Conservation (phyloP, 2,329 filamentous ascomycete genomes). For the Pochonia chlamydosporia region DNA sequence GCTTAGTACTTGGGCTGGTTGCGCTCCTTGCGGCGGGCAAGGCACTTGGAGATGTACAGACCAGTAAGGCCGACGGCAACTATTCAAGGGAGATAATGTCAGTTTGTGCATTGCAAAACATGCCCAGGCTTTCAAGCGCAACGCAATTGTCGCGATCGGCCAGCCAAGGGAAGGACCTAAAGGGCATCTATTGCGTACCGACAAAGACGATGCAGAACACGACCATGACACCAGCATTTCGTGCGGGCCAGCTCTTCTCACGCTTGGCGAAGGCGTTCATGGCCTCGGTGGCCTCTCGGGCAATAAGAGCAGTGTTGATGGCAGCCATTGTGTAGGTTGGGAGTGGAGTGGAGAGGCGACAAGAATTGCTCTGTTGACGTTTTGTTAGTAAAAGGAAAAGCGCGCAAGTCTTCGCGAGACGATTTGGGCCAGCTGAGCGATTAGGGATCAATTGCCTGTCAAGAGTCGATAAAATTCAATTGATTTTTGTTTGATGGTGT, state of each 20-base stretch:
- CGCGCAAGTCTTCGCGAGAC: too few species aligned
- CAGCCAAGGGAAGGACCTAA: too few species aligned
- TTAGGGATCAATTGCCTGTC: not conserved
- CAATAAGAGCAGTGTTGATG: constrained; percentile 28
- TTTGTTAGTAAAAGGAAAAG: not conserved
- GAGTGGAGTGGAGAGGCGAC: constrained; percentile 13
- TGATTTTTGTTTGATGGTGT: not conserved
- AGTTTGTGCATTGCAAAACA: constrained; percentile 12
- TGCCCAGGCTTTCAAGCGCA: too few species aligned
- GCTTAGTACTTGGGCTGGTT: constrained; percentile 22
- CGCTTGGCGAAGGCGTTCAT: constrained; percentile 34
- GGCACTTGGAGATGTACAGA: constrained; percentile 26
- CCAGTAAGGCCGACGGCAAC: constrained; percentile 26
- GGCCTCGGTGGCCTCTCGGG: constrained; percentile 27
- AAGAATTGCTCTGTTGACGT: not conserved
- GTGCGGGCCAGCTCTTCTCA: constrained; percentile 31
- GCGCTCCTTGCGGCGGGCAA: constrained; percentile 19
- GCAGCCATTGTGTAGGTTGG: constrained; percentile 32
- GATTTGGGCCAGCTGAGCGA: not conserved
- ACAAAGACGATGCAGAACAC: constrained; percentile 38
- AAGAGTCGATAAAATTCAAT: not conserved
- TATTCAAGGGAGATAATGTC: constrained; percentile 9
- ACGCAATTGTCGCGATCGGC: too few species aligned
- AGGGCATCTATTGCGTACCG: constrained; percentile 30
- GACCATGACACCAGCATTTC: constrained; percentile 34